Evolutionary conservation across 148 eudicot species (phyloP).

Genomic region (Pharnaceum exiguum): DNA sequence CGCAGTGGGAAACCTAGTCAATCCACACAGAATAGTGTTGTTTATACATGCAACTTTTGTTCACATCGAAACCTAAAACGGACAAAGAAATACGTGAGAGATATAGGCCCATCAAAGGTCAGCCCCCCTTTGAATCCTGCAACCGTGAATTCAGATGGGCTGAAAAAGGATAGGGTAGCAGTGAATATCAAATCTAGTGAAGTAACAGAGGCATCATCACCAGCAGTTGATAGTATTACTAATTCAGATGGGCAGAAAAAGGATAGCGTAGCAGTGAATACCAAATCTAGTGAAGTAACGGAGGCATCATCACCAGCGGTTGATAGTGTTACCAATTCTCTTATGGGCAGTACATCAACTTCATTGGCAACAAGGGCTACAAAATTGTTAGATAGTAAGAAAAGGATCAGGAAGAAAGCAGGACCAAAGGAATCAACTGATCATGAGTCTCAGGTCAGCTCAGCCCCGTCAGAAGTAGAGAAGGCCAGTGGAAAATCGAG

Average conservation of each 20-base stretch:
- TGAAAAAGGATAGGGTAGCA: conserved; percentile 2
- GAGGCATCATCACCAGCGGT: conserved; percentile 22
- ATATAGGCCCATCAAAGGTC: conserved; percentile 44
- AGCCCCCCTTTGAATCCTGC: conserved; percentile 19
- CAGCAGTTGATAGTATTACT: too few relatives aligned
- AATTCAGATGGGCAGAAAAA: conserved; percentile 6
- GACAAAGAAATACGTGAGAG: conserved; percentile 61
- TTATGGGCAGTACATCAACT: conserved; percentile 24
- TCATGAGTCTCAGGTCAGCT: conserved; percentile 28
- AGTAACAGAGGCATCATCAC: conserved; percentile 19
- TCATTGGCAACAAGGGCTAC: conserved; percentile 22
- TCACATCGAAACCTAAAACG: conserved; percentile 56
- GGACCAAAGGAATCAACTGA: conserved; percentile 33
- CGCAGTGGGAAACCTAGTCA: conserved; percentile 29
- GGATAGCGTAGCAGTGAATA: neutral
- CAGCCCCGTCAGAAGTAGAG: conserved; percentile 26
- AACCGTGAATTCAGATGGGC: conserved; percentile 4
- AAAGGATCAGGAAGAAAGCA: conserved; percentile 50
- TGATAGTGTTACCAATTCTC: conserved; percentile 5
- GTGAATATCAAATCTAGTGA: neutral
- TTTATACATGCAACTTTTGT: conserved; percentile 76
- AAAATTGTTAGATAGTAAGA: conserved; percentile 57
- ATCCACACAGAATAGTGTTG: conserved; percentile 45
- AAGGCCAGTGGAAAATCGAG: conserved; percentile 26
- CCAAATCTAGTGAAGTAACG: neutral